Base-by-base conservation (phyloP, 208 protist genomes). In the Phytomonas francai region DNA sequence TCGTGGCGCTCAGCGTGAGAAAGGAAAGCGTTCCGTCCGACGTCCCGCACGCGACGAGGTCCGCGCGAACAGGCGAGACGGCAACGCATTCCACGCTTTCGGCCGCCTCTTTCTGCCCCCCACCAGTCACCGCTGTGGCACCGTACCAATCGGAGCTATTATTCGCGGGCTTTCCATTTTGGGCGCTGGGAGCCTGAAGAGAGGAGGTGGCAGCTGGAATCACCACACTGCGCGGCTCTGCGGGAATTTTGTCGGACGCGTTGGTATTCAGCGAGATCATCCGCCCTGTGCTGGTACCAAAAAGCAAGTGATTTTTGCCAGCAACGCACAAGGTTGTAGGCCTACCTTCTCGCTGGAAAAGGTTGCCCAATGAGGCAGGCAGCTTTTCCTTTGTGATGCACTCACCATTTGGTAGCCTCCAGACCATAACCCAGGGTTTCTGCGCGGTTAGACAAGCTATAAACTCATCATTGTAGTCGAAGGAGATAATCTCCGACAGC, bases 381-480 rank as follows among this genome's bases (percentile, higher is more conserved):
- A 89, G 66, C 28, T 73, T 72, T 57, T 87, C 89, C 14, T 63
- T 59, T 14, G 77, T 85, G 11, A 93, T 60, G 32, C 77, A 29
- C 74, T 92, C 84, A 2, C 74, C 74, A 67, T 91, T 78, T 16
- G 65, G 60, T 28, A 89, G 61, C 11, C 74, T 56, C 84, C 87
- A 95, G 36, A 95, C 36, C 45, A 73, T 58, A 42, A 87, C 73
- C 30, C 70, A 69, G 60, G 76, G 78, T 62, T 66, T 74, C 49
- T 76, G 77, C 31, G 81, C 45, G 0, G 73, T 86, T 22, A 89
- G 76, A 39, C 82, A 90, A 4, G 73, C 84, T 76, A 92, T 72
- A 66, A 84, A 87, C 16, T 91, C 89, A 2, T 92, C 89, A 59
- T 95, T 95, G 74, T 88, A 89, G 49, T 89, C 78, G 59, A 91